Base-by-base conservation (phyloP, 768 basidiomycete genomes). In the Boletus tomentosulus region DNA sequence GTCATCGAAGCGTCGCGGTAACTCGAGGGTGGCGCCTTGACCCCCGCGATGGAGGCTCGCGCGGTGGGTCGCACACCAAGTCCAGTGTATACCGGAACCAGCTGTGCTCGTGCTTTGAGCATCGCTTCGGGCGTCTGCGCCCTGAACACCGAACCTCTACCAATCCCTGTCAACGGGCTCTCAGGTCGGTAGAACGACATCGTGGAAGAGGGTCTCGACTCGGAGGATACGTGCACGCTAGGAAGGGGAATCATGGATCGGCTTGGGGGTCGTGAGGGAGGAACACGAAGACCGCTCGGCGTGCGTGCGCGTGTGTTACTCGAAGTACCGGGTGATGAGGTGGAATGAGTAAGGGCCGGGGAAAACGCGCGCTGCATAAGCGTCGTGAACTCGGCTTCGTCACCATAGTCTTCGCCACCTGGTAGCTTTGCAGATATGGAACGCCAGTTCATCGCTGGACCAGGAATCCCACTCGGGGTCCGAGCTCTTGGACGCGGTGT, bases 231-330 rank as follows among this genome's bases (percentile, higher is more conserved):
- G 51, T 87, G 85, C 3, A 91, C 74, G 57, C 78, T 84, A 8
- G 90, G 89, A 25, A 90, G 78, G 22, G 89, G 89, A 52, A 92
- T 90, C 82, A 82, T 86, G 6, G 91, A 92, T 50, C 87, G 80
- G 62, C 89, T 90, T 2, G 89, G 88, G 28, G 89, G 89, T 33
- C 89, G 79, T 11, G 83, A 79, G 28, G 82, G 82, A 63, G 84
- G 85, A 13, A 68, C 61, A 43, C 66, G 72, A 30, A 72, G 46
- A 64, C 74, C 67, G 27, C 70, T 70, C 2, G 81, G 79, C 22
- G 78, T 74, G 41, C 69, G 65, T 19, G 75, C 59, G 45, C 73
- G 70, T 25, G 53, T 51, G 51, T 51, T 39, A 22, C 42, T 39
- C 13, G 62, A 55, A 44, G 59, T 35, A 48, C 75, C 77, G 15